A percentile compares a stretch with the other conserved stretches of the same genome.
These are phyloP conservation scores for Antonospora locustae DNA, from an alignment of 371 early-diverging fungal species.

Conservation along the genomic window DNA sequence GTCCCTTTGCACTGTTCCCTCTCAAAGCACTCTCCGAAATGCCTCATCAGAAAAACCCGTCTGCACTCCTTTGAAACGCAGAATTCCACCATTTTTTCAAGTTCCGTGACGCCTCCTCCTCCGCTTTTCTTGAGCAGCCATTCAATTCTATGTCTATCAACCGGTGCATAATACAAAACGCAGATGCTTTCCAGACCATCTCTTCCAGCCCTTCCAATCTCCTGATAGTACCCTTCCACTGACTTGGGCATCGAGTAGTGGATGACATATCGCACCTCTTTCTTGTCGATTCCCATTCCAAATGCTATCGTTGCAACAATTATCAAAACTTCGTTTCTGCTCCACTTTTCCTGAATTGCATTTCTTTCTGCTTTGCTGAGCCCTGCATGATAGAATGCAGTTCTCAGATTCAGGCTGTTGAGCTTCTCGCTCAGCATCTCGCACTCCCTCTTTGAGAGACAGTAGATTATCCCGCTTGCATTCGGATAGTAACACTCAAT, in stretches of 20 bases:
- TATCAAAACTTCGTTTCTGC: conserved; percentile 59
- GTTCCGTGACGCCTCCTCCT: conserved; percentile 57
- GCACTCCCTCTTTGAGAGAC: conserved; percentile 67
- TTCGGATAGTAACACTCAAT: conserved; percentile 60
- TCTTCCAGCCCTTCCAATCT: conserved; percentile 91
- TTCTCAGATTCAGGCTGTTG: conserved; percentile 54
- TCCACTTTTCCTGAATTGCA: conserved; percentile 74
- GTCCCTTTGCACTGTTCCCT: conserved; percentile 60
- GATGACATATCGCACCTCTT: conserved; percentile 91
- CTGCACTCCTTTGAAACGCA: conserved; percentile 82
- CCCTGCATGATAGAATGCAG: conserved; percentile 80
- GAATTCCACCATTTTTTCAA: conserved; percentile 71
- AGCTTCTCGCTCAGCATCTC: conserved; percentile 68
- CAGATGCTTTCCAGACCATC: conserved; percentile 75
- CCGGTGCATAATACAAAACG: conserved; percentile 68
- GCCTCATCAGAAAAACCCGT: conserved; percentile 69
- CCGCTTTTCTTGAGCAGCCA: conserved; percentile 72
- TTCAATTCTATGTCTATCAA: conserved; percentile 63
- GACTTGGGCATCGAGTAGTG: conserved; percentile 83
- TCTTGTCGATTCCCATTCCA: conserved; percentile 91
- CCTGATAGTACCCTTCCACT: conserved; percentile 96
- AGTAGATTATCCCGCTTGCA: conserved; percentile 90
- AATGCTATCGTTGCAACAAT: conserved; percentile 96
- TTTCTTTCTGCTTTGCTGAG: conserved; percentile 67
- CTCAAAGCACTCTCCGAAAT: conserved; percentile 81